Evolutionary conservation across 495 filamentous ascomycete genomes (phyloP), one percentile per base, ranked within the genome.

Genomic region (Ramalina intermedia): DNA sequence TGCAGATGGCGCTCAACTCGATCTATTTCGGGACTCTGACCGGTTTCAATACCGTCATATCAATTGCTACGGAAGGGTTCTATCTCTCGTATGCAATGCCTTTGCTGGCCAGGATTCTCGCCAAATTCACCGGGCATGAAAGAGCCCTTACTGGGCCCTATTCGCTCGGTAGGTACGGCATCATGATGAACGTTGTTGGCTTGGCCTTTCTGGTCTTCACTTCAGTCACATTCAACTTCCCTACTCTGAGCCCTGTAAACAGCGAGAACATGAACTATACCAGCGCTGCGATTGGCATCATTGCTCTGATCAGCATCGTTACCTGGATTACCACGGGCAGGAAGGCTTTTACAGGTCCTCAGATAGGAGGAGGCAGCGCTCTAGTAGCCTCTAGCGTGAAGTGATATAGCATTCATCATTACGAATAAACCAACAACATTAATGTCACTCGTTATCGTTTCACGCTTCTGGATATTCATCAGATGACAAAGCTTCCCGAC

Each of bases 71-170:
- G 0, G 68, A 74, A 56, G 75, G 75, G 2, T 78, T 79, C 52
- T 79, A 78, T 56, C 59, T 77, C 13, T 78, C 75, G 6, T 79
- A 79, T 52, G 73, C 74, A 6, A 71, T 76, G 64, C 71, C 75
- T 3, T 63, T 79, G 1, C 53, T 72, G 14, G 66, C 63, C 18
- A 70, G 75, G 21, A 61, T 78, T 37, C 53, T 75, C n/a, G 69
- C 71, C 3, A 68, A 65, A 56, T 61, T 72, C 13, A 64, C 63
- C 24, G 64, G 68, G n/a, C 63, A 69, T 27, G 59, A 62, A 2
- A 69, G 63, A 41, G 33, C 59, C 2, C 58, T 60, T 46, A 64
- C 47, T 26, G 62, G 59, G 6, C 66, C 63, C 0, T 58, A 70
- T 14, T 72, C 68, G 0, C 68, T 76, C 12, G 61, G 61, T 0